These are phyloP conservation scores for Botrytis tulipae DNA, from an alignment of 2,329 filamentous ascomycete genomes.

Conservation along the genomic window DNA sequence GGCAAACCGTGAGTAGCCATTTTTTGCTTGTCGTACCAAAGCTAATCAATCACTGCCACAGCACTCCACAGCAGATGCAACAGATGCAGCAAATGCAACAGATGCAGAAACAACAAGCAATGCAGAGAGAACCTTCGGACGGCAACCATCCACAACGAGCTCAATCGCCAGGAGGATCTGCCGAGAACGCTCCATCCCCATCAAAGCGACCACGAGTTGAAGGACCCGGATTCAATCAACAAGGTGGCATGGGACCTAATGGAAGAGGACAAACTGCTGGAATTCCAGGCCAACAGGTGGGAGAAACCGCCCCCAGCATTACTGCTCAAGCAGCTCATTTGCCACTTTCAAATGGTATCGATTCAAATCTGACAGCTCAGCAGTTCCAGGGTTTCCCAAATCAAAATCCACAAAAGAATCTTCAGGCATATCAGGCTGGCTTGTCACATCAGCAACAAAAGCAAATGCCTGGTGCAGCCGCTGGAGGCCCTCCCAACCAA, in stretches of 20 bases:
- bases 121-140: conserved; percentile 86
- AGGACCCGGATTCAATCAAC: conserved; percentile 67
- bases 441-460: conserved; percentile 70
- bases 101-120: conserved; percentile 72
- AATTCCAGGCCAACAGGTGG: conserved; percentile 65
- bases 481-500: conserved; percentile 70
- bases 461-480: conserved; percentile 80
- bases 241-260: conserved; percentile 60
- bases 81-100: conserved; percentile 71
- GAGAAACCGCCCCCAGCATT: conserved; percentile 52
- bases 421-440: conserved; percentile 83
- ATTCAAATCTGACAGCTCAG: conserved; percentile 70
- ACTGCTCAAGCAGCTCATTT: conserved; percentile 56
- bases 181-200: conserved; percentile 87
- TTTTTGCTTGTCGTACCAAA: not conserved
- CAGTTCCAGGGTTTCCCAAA: conserved; percentile 65
- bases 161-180: conserved; percentile 74
- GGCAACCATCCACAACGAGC: conserved; percentile 68
- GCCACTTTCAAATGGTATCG: conserved; percentile 69
- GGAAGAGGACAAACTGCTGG: conserved; percentile 63
- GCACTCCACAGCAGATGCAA: conserved; percentile 56
- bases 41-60: not conserved
- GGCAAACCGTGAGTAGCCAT: conserved; percentile 58
- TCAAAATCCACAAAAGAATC: conserved; percentile 54
- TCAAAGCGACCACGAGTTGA: conserved; percentile 86